Conservation (phyloP, 805 yeast genomes). For the Wickerhamomyces hampshirensis region DNA sequence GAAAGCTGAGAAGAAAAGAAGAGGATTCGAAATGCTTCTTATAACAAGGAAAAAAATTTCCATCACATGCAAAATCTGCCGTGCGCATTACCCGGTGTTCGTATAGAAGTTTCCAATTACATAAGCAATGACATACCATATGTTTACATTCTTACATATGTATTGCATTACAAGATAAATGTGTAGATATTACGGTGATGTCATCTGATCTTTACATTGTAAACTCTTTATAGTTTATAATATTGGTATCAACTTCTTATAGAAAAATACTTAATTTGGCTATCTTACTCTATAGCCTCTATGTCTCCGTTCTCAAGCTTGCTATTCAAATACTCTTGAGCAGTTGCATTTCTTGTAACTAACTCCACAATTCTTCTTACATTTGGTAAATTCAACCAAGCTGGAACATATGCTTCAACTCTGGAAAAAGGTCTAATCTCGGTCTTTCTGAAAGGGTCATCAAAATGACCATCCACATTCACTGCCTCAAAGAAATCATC, state of each 20-base stretch:
- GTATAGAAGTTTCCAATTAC: no score
- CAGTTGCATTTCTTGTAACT: slow-evolving; percentile 77
- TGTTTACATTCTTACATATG: no score
- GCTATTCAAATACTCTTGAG: slow-evolving; percentile 43
- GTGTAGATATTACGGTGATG: no score
- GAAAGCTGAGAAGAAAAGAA: not conserved
- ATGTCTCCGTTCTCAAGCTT: slow-evolving; percentile 18
- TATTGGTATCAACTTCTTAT: no score
- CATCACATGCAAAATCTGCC: not conserved
- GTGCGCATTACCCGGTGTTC: no score
- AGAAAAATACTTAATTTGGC: no score
- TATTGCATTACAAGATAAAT: no score
- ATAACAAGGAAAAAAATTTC: no score
- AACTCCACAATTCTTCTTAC: slow-evolving; percentile 86
- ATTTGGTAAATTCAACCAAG: slow-evolving; percentile 85
- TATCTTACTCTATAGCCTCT: not conserved
- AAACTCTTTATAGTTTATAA: no score
- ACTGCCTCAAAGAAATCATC: slow-evolving; percentile 69
- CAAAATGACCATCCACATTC: slow-evolving; percentile 68
- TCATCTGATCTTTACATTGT: no score
- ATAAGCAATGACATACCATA: no score
- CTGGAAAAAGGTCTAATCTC: slow-evolving; percentile 73
- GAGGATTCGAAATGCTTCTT: not conserved
- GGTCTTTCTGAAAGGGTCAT: slow-evolving; percentile 77
- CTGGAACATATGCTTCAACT: slow-evolving; percentile 90